Conservation (phyloP, 2,329 filamentous ascomycete genomes). For the Daldinia sp. region DNA sequence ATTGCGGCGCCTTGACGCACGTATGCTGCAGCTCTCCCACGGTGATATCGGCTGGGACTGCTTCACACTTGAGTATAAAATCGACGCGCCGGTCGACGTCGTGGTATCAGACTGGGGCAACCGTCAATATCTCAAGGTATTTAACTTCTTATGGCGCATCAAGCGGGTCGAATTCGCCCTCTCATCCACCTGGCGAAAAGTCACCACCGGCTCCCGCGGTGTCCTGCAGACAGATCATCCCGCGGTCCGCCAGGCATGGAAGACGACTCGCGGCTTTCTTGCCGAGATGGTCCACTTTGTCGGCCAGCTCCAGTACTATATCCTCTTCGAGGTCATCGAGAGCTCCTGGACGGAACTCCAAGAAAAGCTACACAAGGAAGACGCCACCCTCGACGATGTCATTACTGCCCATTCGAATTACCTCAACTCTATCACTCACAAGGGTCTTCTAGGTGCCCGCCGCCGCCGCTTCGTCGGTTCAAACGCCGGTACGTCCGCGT, state of each 20-base stretch:
- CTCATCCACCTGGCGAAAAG: slow-evolving; percentile 90
- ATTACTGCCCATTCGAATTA: slow-evolving; percentile 93
- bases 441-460: slow-evolving; percentile 87
- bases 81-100: slow-evolving; percentile 95
- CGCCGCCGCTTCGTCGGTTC: slow-evolving; percentile 58
- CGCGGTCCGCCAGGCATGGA: slow-evolving; percentile 84
- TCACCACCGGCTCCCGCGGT: slow-evolving; percentile 94
- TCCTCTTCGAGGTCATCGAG: slow-evolving; percentile 98
- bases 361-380: slow-evolving; percentile 82
- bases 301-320: slow-evolving; percentile 97
- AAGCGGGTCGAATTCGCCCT: slow-evolving; percentile 97
- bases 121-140: slow-evolving; percentile 97
- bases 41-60: slow-evolving; percentile 99
- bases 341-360: slow-evolving; percentile 94
- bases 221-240: slow-evolving; percentile 81
- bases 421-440: slow-evolving; percentile 93
- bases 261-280: slow-evolving; percentile 85
- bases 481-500: slow-evolving; percentile 46
- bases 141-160: slow-evolving; percentile 98
- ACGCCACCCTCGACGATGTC: slow-evolving; percentile 92
- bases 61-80: slow-evolving; percentile 98
- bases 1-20: slow-evolving; percentile 90
- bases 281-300: slow-evolving; percentile 99
- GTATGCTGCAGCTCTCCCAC: slow-evolving; percentile 96
- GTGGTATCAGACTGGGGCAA: slow-evolving; percentile 96